Evolutionary conservation across 179 eudicot genomes (phyloP).

Genomic region (Spinacia oleracea): DNA sequence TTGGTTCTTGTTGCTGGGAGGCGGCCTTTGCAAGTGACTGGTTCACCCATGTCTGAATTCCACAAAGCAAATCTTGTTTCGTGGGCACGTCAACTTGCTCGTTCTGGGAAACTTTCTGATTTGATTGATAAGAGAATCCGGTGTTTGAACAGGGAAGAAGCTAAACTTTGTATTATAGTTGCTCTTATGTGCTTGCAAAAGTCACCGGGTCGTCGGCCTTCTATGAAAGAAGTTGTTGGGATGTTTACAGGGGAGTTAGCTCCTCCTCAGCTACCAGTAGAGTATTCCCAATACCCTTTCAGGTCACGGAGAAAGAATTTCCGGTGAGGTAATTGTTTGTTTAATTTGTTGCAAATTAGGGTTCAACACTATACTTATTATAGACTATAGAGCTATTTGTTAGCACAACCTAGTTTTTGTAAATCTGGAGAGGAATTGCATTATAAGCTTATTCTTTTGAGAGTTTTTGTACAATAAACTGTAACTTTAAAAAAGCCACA

Average conservation of each 20-base stretch:
- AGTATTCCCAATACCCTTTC: constrained; percentile 51
- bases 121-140: constrained; percentile 60
- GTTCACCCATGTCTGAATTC: constrained; percentile 76
- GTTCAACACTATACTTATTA: constrained; percentile 16
- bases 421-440: constrained; percentile 6
- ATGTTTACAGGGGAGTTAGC: constrained; percentile 80
- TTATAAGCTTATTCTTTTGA: neutral
- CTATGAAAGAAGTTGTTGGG: constrained; percentile 88
- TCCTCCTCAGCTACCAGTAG: constrained; percentile 66
- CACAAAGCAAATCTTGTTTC: constrained; percentile 83
- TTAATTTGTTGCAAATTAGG: constrained; percentile 12
- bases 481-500: constrained; percentile 1
- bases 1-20: constrained; percentile 80
- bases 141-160: constrained; percentile 58
- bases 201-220: constrained; percentile 64
- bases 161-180: constrained; percentile 56
- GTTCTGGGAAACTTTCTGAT: constrained; percentile 82
- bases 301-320: constrained; percentile 57
- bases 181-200: constrained; percentile 88
- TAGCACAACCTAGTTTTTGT: constrained; percentile 14
- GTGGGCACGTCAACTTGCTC: constrained; percentile 86
- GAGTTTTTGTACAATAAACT: constrained; percentile 11
- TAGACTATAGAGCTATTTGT: constrained; percentile 1
- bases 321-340: constrained; percentile 51
- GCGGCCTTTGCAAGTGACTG: constrained; percentile 77